Evolutionary conservation across 1,284 basidiomycete species (phyloP).

Genomic region (Neolentinus lepideus): DNA sequence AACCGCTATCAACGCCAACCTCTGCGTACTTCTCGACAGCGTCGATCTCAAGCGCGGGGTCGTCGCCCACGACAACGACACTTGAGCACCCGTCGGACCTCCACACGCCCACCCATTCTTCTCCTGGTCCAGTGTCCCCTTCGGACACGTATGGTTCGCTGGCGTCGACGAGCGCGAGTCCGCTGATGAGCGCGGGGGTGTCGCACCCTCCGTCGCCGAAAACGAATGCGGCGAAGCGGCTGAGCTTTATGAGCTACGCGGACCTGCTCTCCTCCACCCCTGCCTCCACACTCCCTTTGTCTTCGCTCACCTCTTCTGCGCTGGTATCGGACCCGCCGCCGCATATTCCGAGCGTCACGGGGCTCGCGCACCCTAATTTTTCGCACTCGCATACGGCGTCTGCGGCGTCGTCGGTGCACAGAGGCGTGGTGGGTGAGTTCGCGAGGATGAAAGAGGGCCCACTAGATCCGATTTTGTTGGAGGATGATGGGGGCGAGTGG

Average conservation of each 20-base stretch:
- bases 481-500: constrained; percentile 74
- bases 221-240: constrained; percentile 46
- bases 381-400: constrained; percentile 17
- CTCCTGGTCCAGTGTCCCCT: constrained; percentile 6
- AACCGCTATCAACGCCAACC: constrained; percentile 35
- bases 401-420: constrained; percentile 20
- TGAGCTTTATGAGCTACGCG: constrained; percentile 82
- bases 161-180: not conserved
- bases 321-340: constrained; percentile 49
- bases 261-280: constrained; percentile 78
- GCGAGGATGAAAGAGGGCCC: constrained; percentile 28
- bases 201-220: constrained; percentile 54
- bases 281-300: constrained; percentile 60
- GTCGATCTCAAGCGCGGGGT: constrained; percentile 23
- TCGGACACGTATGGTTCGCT: constrained; percentile 2
- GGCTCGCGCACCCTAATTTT: constrained; percentile 30
- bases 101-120: constrained; percentile 11
- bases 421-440: constrained; percentile 1
- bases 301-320: constrained; percentile 58
- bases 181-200: constrained; percentile 12
- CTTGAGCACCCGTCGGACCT: constrained; percentile 26
- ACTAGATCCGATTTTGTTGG: constrained; percentile 32
- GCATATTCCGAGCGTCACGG: constrained; percentile 54
- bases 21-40: constrained; percentile 39
- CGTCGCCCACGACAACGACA: constrained; percentile 33